phyloP scores from a whole-genome alignment of 306 rosid genomes.

The Ormosia semicastrata region DNA sequence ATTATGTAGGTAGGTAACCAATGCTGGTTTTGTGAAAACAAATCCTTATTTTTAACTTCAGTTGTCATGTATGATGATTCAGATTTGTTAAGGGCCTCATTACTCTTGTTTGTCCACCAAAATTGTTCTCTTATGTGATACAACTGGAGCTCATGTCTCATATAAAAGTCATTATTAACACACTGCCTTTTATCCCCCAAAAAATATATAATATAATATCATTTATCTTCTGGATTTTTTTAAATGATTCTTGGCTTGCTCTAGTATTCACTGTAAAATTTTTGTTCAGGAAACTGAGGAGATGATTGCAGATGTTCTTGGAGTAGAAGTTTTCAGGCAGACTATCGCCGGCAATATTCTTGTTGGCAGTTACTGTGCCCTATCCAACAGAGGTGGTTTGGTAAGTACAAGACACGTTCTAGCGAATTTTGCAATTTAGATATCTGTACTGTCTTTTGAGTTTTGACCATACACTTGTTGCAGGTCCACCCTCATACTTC shows the following conservation, averaged over 20 bases:
- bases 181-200: neutral
- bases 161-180: neutral
- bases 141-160: neutral
- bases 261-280: neutral
- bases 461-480: neutral
- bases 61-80: neutral
- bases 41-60: neutral
- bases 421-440: neutral
- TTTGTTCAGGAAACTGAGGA: slow-evolving; percentile 78
- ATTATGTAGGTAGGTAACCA: neutral
- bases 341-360: slow-evolving; percentile 77
- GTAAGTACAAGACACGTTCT: slow-evolving; percentile 39
- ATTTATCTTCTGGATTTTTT: neutral
- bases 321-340: slow-evolving; percentile 90
- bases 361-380: slow-evolving; percentile 77
- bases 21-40: neutral
- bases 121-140: neutral
- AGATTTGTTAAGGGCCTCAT: neutral
- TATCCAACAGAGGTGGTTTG: slow-evolving; percentile 88
- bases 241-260: neutral
- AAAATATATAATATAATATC: neutral
- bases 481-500: slow-evolving; percentile 95
- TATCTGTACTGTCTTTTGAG: neutral
- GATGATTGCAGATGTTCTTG: slow-evolving; percentile 83
- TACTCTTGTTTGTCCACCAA: neutral